Conservation (phyloP, 805 yeast species). For the Dipodascus geniculatus region DNA sequence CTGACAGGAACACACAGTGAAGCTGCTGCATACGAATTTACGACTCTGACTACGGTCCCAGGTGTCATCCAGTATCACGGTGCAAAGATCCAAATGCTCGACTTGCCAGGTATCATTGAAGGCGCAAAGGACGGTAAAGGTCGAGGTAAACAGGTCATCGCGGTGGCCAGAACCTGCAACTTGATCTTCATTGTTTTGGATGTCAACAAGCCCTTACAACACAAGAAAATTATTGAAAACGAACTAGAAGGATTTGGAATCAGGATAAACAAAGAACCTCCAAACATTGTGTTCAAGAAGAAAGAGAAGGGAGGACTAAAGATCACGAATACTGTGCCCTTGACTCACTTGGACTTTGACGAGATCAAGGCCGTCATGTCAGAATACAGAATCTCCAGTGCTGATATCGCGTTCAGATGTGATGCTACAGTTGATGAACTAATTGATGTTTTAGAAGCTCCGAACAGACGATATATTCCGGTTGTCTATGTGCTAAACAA, state of each 20-base stretch:
- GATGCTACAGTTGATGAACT: constrained; percentile 97
- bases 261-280: constrained; percentile 82
- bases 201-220: constrained; percentile 91
- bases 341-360: constrained; percentile 83
- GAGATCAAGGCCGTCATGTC: constrained; percentile 93
- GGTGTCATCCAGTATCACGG: constrained; percentile 94
- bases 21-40: constrained; percentile 95
- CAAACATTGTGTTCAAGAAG: constrained; percentile 82
- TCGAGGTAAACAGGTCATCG: constrained; percentile 96
- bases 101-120: constrained; percentile 91
- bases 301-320: constrained; percentile 95
- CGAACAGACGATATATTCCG: constrained; percentile 86
- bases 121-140: constrained; percentile 99
- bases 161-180: constrained; percentile 97
- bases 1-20: constrained; percentile 94
- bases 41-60: constrained; percentile 94
- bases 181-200: constrained; percentile 86
- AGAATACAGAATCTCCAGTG: constrained; percentile 90
- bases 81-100: constrained; percentile 96
- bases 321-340: constrained; percentile 85
- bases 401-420: constrained; percentile 92
- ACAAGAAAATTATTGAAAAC: constrained; percentile 84
- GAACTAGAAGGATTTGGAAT: constrained; percentile 98
- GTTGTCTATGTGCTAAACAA: constrained; percentile 91
- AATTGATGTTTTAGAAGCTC: constrained; percentile 86